Evolutionary conservation across 1,139 yeast species (phyloP), one percentile per base, ranked within the genome.

Genomic region (Debaryomyces nepalensis): DNA sequence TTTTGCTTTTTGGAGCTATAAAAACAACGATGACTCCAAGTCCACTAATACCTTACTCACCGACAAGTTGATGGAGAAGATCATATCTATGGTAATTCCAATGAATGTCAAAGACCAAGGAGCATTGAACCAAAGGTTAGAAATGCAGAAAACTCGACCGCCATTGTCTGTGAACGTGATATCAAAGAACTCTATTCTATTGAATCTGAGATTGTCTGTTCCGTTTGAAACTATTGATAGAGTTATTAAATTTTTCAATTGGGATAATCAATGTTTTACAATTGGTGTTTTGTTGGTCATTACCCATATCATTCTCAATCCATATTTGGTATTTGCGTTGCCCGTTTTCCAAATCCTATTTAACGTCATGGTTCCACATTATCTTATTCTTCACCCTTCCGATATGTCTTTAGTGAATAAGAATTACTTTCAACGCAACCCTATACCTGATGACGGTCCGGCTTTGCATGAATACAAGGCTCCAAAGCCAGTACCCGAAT

Each of bases 401-500:
- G 76, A 72, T 43, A 45, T 53, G 4, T 54, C 68, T 1, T 10
- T 31, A 8, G 32, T 54, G 14, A 50, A 61, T 21, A 50, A 54
- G 9, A 52, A 47, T 10, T 37, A 54, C 49, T 30, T 67, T 11
- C 70, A 62, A 11, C 46, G 50, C 5, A 81, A 82, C 55, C 84
- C 84, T 4, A 59, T 72, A 0, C 83, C 87, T 3, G 74, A 84
- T 2, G 66, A 64, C 6, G 84, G 83, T 0, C 80, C 81, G 2
- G 69, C 79, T 0, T 53, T 86, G 32, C 61, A 68, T 35, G 65
- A 67, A 5, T 70, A 77, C 10, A 71, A 66, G 9, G 52, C 75
- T 0, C 95, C 95, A 1, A 80, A 78, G 46, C 95, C 96, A 0
- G 87, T 84, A 3, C 87, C 93, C 2, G 89, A 88, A 58, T 72